Percentiles rank a stretch among this genome's conserved stretches.
phyloP scores from a whole-genome alignment of 345 rosid genomes.

The Sisymbrium altissimum region DNA sequence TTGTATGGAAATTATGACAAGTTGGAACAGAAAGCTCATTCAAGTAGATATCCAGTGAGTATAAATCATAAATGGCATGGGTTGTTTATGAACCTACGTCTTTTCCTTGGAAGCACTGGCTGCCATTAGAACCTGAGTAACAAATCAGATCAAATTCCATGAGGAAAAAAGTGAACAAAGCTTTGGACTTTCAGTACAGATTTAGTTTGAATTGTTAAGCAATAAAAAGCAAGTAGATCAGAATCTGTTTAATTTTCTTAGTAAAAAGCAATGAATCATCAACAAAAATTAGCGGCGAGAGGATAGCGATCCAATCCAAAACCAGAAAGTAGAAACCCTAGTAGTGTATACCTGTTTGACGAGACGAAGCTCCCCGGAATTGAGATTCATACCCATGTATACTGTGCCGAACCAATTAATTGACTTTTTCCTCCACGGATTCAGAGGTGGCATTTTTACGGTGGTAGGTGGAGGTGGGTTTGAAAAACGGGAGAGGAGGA shows the following conservation, averaged over 20 bases:
- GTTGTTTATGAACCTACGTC: conserved; percentile 60
- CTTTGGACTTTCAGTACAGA: too few species aligned
- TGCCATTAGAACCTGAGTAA: conserved; percentile 67
- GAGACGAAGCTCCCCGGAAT: conserved; percentile 92
- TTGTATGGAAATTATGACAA: neutral
- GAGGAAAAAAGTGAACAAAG: too few species aligned
- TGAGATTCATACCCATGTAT: conserved; percentile 95
- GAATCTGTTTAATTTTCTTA: neutral
- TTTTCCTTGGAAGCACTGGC: conserved; percentile 76
- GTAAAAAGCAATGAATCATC: neutral
- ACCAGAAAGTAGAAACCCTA: neutral
- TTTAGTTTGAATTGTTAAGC: too few species aligned
- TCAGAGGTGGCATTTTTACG: conserved; percentile 38
- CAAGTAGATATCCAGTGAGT: neutral
- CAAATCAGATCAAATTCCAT: too few species aligned
- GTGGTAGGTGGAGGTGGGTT: conserved; percentile 30
- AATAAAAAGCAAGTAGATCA: too few species aligned
- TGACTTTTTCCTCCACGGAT: conserved; percentile 88
- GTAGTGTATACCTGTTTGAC: conserved; percentile 67
- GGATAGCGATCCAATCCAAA: neutral
- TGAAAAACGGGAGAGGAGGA: too few species aligned
- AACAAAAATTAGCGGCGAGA: neutral
- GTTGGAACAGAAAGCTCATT: neutral
- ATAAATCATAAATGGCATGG: neutral
- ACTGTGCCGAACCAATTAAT: conserved; percentile 88